Evolutionary conservation across 1,139 yeast species (phyloP).

Genomic region (Taphrina sp.): DNA sequence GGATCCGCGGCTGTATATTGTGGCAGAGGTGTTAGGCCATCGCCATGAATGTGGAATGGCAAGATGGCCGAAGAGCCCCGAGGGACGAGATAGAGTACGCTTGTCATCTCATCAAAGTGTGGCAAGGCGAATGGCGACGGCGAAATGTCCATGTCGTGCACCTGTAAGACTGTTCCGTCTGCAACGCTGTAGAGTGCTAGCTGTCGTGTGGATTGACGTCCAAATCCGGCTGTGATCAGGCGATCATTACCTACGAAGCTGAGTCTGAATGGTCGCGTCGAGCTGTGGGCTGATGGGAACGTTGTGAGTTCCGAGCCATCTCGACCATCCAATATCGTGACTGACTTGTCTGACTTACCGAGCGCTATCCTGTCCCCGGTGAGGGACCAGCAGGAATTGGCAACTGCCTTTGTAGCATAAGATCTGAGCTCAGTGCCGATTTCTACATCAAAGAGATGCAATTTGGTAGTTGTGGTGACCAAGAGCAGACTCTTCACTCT

Average conservation of each 20-base stretch:
- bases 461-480: constrained; percentile 21
- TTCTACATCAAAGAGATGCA: constrained; percentile 9
- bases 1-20: constrained; percentile 87
- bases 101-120: constrained; percentile 74
- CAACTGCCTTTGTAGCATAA: constrained; percentile 6
- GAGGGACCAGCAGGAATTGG: constrained; percentile 24
- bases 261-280: constrained; percentile 27
- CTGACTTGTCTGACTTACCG: constrained; percentile 28
- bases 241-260: constrained; percentile 56
- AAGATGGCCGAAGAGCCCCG: constrained; percentile 96
- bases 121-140: constrained; percentile 88
- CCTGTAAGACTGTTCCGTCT: constrained; percentile 8
- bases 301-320: constrained; percentile 3
- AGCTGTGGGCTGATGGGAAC: constrained; percentile 23
- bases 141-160: constrained; percentile 71
- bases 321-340: constrained; percentile 13
- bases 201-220: constrained; percentile 89
- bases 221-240: constrained; percentile 92
- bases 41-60: constrained; percentile 70
- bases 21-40: constrained; percentile 73
- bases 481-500: constrained; percentile 11
- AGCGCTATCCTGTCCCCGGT: constrained; percentile 23
- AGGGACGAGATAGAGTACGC: constrained; percentile 84
- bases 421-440: constrained; percentile 6
- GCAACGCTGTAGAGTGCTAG: constrained; percentile 84